phyloP scores from a whole-genome alignment of 805 yeast species.

The Debaryomyces tyrocola region DNA sequence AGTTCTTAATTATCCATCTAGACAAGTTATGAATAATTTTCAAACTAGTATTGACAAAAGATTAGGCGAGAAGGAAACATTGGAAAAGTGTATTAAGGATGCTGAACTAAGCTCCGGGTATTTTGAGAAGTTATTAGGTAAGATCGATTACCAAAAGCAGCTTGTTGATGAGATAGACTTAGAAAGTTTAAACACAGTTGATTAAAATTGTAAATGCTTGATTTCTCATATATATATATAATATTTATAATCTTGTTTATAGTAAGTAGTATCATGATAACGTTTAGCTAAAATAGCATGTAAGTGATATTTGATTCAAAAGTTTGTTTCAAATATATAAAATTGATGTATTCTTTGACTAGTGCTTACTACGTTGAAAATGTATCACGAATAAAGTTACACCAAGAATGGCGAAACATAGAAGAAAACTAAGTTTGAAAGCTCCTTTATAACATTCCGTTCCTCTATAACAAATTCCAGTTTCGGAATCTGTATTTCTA shows the following conservation, averaged over 20 bases:
- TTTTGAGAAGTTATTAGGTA: constrained; percentile 50
- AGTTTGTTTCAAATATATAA: too few relatives aligned
- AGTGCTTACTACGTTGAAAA: constrained; percentile 18
- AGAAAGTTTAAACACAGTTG: constrained; percentile 42
- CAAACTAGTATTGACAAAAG: constrained; percentile 66
- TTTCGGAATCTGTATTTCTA: constrained; percentile 36
- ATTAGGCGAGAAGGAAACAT: constrained; percentile 54
- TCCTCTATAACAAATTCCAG: constrained; percentile 39
- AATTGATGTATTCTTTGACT: too few relatives aligned
- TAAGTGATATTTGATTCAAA: too few relatives aligned
- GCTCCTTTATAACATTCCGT: constrained; percentile 39
- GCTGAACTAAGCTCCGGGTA: constrained; percentile 58
- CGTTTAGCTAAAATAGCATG: not conserved
- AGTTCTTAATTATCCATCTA: constrained; percentile 77
- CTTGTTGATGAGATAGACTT: constrained; percentile 44
- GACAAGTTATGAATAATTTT: constrained; percentile 73
- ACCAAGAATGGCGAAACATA: constrained; percentile 26
- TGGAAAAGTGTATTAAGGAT: constrained; percentile 50
- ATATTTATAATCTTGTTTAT: not conserved
- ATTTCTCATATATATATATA: not conserved
- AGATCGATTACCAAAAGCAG: constrained; percentile 43
- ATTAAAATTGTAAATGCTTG: constrained; percentile 14
- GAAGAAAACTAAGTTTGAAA: constrained; percentile 28
- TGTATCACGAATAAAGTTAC: constrained; percentile 25
- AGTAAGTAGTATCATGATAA: not conserved